Percentiles rank a stretch among this genome's conserved stretches.
Conservation (phyloP, 345 rosid species). For the Bruguiera gymnorhiza region DNA sequence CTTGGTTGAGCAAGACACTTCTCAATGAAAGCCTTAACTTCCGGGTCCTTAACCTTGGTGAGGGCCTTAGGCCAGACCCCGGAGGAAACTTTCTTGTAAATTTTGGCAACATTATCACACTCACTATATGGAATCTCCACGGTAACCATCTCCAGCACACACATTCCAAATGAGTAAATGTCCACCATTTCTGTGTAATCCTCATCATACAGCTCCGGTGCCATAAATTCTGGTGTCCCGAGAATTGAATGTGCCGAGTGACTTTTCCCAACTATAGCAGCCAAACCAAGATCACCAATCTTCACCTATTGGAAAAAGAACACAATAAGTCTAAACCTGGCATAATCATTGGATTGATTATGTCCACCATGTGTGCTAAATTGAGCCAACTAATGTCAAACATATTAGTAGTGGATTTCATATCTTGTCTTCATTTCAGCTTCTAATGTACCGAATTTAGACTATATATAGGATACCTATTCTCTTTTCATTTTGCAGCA, state of each 20-base stretch:
- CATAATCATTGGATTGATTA: too few species aligned
- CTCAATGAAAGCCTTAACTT: constrained; percentile 14
- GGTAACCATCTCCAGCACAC: constrained; percentile 23
- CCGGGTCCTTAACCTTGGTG: constrained; percentile 9
- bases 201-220: constrained; percentile 21
- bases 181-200: constrained; percentile 19
- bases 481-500: background rate
- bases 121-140: constrained; percentile 15
- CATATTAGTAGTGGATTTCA: too few species aligned
- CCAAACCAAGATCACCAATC: constrained; percentile 20
- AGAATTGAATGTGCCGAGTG: constrained; percentile 16
- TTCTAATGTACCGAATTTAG: too few species aligned
- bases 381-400: too few species aligned
- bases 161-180: constrained; percentile 24
- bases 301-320: constrained; percentile 4
- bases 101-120: constrained; percentile 11
- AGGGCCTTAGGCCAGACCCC: constrained; percentile 12
- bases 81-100: constrained; percentile 14
- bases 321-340: background rate
- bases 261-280: constrained; percentile 11
- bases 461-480: background rate
- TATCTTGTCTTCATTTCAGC: too few species aligned
- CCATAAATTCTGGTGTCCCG: constrained; percentile 23
- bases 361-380: too few species aligned
- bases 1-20: constrained; percentile 15